Conservation (phyloP, 495 filamentous ascomycete species). For the Elasticomyces elasticus region DNA sequence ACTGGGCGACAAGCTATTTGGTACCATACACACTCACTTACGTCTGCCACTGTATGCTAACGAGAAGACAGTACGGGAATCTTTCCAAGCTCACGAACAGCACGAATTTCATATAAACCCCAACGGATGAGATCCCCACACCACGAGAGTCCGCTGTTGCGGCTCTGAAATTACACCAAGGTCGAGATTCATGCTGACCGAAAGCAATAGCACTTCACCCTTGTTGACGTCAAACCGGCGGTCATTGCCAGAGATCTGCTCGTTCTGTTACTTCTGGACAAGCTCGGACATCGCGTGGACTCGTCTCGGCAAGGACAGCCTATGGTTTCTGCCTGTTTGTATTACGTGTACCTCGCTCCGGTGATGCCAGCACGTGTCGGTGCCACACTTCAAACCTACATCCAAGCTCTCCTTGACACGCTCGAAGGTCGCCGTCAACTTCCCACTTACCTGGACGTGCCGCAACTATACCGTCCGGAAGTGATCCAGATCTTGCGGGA, state of each 20-base stretch:
- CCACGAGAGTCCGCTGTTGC: too few species aligned
- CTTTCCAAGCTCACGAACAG: too few species aligned
- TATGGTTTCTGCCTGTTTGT: not conserved
- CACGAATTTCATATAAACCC: too few species aligned
- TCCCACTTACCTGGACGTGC: not conserved
- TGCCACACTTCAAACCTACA: not conserved
- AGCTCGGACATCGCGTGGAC: not conserved
- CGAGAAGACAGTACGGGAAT: too few species aligned
- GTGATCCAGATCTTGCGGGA: not conserved
- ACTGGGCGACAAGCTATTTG: not conserved
- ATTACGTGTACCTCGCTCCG: constrained; percentile 1
- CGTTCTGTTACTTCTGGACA: not conserved
- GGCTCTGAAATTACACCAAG: too few species aligned
- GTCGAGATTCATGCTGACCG: too few species aligned
- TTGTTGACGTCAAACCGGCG: not conserved
- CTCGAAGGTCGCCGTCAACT: not conserved
- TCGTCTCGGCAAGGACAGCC: not conserved
- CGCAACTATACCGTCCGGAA: not conserved
- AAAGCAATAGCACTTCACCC: not conserved
- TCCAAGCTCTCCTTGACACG: not conserved
- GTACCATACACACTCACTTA: too few species aligned
- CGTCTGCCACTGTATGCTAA: too few species aligned
- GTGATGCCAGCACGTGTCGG: not conserved
- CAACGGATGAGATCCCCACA: too few species aligned
- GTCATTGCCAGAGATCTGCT: not conserved